phyloP scores from a whole-genome alignment of 768 basidiomycete species.

The Boletus subparvulus region DNA sequence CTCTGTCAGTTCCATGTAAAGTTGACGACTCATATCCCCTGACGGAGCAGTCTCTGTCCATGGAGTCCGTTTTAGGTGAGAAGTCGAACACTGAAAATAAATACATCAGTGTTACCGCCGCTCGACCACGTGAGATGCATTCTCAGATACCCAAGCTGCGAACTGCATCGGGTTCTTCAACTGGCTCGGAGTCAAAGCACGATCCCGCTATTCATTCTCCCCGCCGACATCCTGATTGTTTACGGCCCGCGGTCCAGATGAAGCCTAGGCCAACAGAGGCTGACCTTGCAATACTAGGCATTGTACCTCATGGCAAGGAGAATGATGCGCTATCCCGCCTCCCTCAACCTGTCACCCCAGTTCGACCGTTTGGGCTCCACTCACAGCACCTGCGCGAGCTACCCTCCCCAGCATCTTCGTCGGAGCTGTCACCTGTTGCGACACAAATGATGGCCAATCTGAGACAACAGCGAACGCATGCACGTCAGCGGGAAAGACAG shows the following conservation, averaged over 20 bases:
- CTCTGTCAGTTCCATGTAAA: constrained; percentile 6
- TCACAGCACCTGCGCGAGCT: constrained; percentile 26
- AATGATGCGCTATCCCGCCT: constrained; percentile 27
- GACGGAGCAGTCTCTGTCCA: background rate
- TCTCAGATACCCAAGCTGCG: constrained; percentile 34
- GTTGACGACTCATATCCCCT: background rate
- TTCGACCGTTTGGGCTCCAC: constrained; percentile 42
- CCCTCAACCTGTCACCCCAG: constrained; percentile 44
- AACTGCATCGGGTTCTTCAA: constrained; percentile 27
- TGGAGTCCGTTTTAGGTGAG: constrained; percentile 9
- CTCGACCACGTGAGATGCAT: constrained; percentile 12
- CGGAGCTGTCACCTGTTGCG: constrained; percentile 70
- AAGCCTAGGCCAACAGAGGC: background rate
- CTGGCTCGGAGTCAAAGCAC: constrained; percentile 19
- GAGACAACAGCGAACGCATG: constrained; percentile 41
- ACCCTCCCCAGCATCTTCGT: constrained; percentile 68
- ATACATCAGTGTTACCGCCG: background rate
- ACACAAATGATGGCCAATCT: constrained; percentile 67
- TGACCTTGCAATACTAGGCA: background rate
- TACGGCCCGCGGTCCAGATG: constrained; percentile 3
- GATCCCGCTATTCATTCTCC: constrained; percentile 1
- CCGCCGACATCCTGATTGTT: background rate
- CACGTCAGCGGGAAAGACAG: constrained; percentile 34
- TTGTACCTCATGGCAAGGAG: constrained; percentile 18
- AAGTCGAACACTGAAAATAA: constrained; percentile 16